Evolutionary conservation across 2,329 filamentous ascomycete genomes (phyloP), one percentile per base, ranked within the genome.

Genomic region (Claviceps sorghi): DNA sequence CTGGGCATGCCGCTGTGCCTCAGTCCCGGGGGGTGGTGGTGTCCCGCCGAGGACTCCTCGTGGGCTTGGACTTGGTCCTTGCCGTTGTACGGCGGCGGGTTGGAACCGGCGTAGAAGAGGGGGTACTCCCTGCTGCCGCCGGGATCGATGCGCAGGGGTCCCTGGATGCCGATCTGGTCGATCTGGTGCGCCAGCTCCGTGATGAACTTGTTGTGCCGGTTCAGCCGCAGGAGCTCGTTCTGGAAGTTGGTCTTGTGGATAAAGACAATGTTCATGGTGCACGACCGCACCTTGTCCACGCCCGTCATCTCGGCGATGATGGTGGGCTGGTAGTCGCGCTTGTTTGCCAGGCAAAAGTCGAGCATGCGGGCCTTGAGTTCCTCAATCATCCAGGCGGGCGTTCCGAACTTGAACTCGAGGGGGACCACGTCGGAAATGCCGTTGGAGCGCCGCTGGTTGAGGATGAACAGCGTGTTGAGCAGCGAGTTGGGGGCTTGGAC

Each of bases 171-270:
- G 50, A 91, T 75, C 52, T 88, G 81, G 55, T 86, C 78, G 73
- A 96, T 89, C 52, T 87, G 81, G 40, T 86, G 75, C 84, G 95
- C 95, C 62, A 97, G 73, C 56, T 93, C 88, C 57, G 86, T 89
- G 58, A 94, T 89, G 67, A 97, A 95, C 64, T 90, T 93, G 75
- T 96, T 96, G 61, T 93, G 86, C 19, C 91, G 81, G 59, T 86
- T 87, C 2, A 97, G 78, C 70, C 91, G 89, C 26, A 96, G 75
- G 45, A 94, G 75, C 65, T 97, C 91, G 64, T 96, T 96, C 65
- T 97, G 91, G 79, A 86, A 96, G 66, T 91, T 96, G 54, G 85
- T 88, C 68, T 96, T 96, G 77, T 96, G 95, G 74, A 96, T 96
- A 73, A 95, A 95, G 62, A 96, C 83, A 53, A 97, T 82, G 67